Base-by-base conservation (phyloP, 2,329 filamentous ascomycete genomes). In the Daldinia sp. region DNA sequence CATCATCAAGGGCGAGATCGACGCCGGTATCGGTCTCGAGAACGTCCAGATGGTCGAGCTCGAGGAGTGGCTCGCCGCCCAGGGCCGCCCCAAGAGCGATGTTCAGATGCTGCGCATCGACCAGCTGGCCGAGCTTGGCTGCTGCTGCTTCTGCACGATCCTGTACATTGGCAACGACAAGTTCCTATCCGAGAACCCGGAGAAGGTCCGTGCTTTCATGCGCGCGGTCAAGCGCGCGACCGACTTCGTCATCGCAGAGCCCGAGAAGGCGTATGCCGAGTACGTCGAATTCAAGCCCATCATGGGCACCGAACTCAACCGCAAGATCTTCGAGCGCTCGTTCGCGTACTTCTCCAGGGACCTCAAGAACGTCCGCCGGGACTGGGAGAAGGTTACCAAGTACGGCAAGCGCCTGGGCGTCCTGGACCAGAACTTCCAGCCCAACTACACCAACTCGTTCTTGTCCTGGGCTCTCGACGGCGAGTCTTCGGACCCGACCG, bases 11-110 rank as follows among this genome's bases (percentile, higher is more conserved):
- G 89, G 90, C 68, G 83, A 83, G 35, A 91, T 93, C 68, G 88
- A 93, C 73, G 90, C 90, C 15, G 90, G 90, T 32, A 84, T 92
- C 72, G 90, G 90, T 15, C 85, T 93, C 4, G 90, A 93, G 77
- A 93, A 93, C 72, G 90, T 93, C 5, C 90, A 93, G 77, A 92
- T 92, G 90, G 90, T 93, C 41, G 90, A 93, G 77, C 83, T 93
- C 1, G 90, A 90, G 75, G 89, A 92, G 73, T 93, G 90, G 90
- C 87, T 93, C 17, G 82, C 82, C 0, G 65, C 74, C 0, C 88
- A 91, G 74, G 83, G 82, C 68, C 87, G 89, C 1, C 83, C 86
- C 61, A 85, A 84, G 74, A 78, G 80, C 11, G 90, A 93, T 66
- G 90, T 92, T 6, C 87, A 91, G 77, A 93, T 93, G 90, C 85